Conservation (phyloP, 305 asterid species). For the Ruellia speciosa region DNA sequence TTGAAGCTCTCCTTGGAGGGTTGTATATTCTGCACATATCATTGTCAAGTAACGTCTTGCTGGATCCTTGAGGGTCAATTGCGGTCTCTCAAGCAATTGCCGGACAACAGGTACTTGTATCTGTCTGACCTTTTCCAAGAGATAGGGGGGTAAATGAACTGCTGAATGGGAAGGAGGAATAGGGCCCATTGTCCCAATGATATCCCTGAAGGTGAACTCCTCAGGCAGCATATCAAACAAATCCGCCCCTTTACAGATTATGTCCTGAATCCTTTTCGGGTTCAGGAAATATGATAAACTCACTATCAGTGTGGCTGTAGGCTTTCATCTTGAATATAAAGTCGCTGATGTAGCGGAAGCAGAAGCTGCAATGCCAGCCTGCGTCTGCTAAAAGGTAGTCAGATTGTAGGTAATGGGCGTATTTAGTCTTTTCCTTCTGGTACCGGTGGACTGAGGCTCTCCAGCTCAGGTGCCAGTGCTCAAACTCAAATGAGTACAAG, state of each 20-base stretch:
- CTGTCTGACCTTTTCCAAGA: conserved; percentile 40
- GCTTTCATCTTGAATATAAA: conserved; percentile 71
- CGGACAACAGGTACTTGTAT: conserved; percentile 48
- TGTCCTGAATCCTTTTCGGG: conserved; percentile 50
- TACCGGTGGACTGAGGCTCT: conserved; percentile 55
- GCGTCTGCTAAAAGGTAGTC: conserved; percentile 43
- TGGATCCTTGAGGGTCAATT: too few relatives aligned
- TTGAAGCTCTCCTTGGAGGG: too few relatives aligned
- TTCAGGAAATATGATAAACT: conserved; percentile 48
- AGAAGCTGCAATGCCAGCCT: conserved; percentile 70
- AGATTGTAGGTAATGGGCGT: conserved; percentile 48
- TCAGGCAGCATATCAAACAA: conserved; percentile 58
- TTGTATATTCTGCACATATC: too few relatives aligned
- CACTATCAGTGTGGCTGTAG: conserved; percentile 52
- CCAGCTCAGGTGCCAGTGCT: conserved; percentile 39
- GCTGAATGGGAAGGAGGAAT: conserved; percentile 54
- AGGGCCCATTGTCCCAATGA: conserved; percentile 51
- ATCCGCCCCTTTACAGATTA: conserved; percentile 51
- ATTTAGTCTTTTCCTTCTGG: conserved; percentile 37
- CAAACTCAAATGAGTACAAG: conserved; percentile 49
- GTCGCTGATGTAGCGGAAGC: conserved; percentile 43
- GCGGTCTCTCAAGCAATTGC: too few relatives aligned
- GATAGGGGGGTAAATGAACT: conserved; percentile 41
- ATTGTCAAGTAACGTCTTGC: too few relatives aligned
- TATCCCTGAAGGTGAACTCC: conserved; percentile 55